These are phyloP conservation scores for Phytophthora hibernalis DNA, from an alignment of 352 stramenopile species.

Conservation along the genomic window DNA sequence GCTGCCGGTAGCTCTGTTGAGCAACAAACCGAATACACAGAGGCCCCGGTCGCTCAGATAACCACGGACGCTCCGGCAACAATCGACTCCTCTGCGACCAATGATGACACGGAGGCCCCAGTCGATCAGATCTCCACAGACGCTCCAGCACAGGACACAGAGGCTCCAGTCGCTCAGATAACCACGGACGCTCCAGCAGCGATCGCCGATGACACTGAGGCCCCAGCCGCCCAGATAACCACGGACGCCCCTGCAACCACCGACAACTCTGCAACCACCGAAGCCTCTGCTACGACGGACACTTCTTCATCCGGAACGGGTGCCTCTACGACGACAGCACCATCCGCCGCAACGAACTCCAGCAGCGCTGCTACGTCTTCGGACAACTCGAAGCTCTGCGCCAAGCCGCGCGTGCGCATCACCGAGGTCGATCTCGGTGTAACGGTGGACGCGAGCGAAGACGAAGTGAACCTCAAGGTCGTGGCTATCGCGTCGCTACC, in stretches of 20 bases:
- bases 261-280: background rate
- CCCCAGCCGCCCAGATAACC: background rate
- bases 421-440: constrained; percentile 16
- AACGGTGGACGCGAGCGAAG: constrained; percentile 17
- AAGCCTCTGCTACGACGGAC: constrained; percentile 1
- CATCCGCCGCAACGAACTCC: constrained; percentile 16
- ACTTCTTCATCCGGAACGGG: constrained; percentile 2
- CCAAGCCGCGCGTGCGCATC: constrained; percentile 16
- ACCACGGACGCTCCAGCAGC: no score
- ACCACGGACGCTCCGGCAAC: no score
- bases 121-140: background rate
- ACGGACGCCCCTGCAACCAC: background rate
- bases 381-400: constrained; percentile 16
- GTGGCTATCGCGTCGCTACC: constrained; percentile 12
- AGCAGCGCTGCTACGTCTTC: constrained; percentile 15
- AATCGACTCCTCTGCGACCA: no score
- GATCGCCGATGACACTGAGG: constrained; percentile 14
- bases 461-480: constrained; percentile 19
- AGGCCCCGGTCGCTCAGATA: background rate
- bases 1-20: background rate
- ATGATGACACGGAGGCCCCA: constrained; percentile 15
- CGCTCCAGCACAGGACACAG: background rate
- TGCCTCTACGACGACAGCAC: background rate
- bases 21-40: background rate
- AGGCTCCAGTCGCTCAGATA: background rate